Base-by-base conservation (phyloP, 208 protist genomes). In the Acanthamoeba triangularis region DNA sequence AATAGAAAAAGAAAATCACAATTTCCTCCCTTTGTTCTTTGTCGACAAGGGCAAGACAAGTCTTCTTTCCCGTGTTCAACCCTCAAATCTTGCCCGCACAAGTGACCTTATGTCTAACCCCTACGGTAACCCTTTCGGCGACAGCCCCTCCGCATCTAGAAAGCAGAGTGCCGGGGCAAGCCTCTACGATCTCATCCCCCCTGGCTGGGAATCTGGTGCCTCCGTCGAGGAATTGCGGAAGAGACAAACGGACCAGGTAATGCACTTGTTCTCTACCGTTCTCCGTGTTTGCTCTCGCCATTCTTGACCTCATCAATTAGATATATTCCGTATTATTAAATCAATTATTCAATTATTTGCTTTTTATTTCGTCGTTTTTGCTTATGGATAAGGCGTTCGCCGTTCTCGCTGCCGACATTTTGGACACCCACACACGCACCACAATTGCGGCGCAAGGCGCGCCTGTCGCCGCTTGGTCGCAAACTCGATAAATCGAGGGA, bases 181-280 rank as follows among this genome's bases (percentile, higher is more conserved):
- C 30, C 88, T 93, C 35, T 93, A 93, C 44, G 35, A 47, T 69
- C 35, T 93, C 16, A 63, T 93, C 30, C 88, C 88, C 28, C 65
- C 88, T 20, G 88, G 88, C 30, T 93, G 88, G 88, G 88, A 93
- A 78, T 80, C 61, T 47, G 88, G 88, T n/a, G 88, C 84, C n/a
- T 67, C 49, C 59, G 84, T 90, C 10, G 84, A 90, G 54, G 84
- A 61, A 90, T 47, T 90, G 30, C 28, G 84, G 18, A 90, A 67
- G 41, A 25, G 49, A 28, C 84, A 90, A 14, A 41, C 44, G 5
- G 72, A 14, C 16, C 72, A 82, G 72, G 37, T 63, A 63, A 54
- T 56, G 16, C 52, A 7, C 52, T 56, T 56, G 8, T 54, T 13
- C 49, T 54, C 49, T 54, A 16, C 49, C 49, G 49, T 7, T 56